phyloP scores from a whole-genome alignment of 2,329 filamentous ascomycete genomes.

The Amesomyces nigricolor region DNA sequence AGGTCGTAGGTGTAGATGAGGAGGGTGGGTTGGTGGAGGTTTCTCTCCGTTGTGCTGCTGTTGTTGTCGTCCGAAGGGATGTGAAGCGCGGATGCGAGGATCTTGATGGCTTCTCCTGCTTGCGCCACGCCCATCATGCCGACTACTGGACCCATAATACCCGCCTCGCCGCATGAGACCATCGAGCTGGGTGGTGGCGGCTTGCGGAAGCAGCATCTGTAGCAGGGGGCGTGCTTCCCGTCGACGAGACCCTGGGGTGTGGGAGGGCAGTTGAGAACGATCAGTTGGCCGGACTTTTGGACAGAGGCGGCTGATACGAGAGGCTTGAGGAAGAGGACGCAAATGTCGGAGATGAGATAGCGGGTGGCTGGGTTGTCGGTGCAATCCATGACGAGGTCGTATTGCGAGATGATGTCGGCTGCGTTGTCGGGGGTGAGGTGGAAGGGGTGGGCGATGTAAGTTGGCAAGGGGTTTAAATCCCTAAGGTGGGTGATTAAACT shows the following conservation, averaged over 20 bases:
- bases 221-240: conserved; percentile 69
- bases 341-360: conserved; percentile 88
- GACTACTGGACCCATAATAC: conserved; percentile 86
- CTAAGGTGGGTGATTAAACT: conserved; percentile 60
- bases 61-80: neutral
- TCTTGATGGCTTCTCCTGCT: conserved; percentile 80
- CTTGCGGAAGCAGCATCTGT: conserved; percentile 84
- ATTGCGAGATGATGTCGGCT: conserved; percentile 57
- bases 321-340: conserved; percentile 70
- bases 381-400: conserved; percentile 87
- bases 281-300: conserved; percentile 81
- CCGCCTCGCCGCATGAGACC: conserved; percentile 84
- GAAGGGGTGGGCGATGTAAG: conserved; percentile 55
- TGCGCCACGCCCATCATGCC: conserved; percentile 91
- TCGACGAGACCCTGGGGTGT: conserved; percentile 47
- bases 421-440: conserved; percentile 68
- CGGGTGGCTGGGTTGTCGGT: conserved; percentile 89
- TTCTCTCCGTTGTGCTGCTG: conserved; percentile 4
- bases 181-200: conserved; percentile 81
- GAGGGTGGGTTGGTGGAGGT: conserved; percentile 29
- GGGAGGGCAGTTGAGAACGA: conserved; percentile 79
- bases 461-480: conserved; percentile 63
- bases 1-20: conserved; percentile 44
- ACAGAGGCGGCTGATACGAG: conserved; percentile 87
- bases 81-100: conserved; percentile 50